Evolutionary conservation across 2,329 filamentous ascomycete species (phyloP).

Genomic region (Nannizziopsis arthrosporioides): DNA sequence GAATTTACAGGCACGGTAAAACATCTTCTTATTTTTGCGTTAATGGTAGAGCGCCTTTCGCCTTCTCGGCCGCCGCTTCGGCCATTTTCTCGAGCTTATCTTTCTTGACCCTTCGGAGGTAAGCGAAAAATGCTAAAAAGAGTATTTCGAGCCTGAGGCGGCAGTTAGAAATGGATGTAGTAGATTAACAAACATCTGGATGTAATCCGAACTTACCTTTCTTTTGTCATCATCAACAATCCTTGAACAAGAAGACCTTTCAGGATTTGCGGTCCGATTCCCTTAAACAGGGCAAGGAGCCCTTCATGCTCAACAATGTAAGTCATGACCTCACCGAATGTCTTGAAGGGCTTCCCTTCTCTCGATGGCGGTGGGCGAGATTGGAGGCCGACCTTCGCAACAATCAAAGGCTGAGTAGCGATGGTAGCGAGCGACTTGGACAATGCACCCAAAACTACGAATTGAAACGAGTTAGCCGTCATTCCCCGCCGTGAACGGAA

Average conservation of each 20-base stretch:
- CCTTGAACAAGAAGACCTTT: constrained; percentile 93
- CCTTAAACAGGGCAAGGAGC: constrained; percentile 77
- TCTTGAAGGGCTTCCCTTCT: constrained; percentile 83
- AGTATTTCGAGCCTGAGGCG: constrained; percentile 63
- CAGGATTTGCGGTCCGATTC: constrained; percentile 82
- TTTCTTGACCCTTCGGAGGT: constrained; percentile 58
- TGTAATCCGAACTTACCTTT: constrained; percentile 49
- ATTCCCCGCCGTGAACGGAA: no score
- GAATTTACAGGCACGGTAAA: neutral
- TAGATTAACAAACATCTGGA: neutral
- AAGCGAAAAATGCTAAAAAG: constrained; percentile 77
- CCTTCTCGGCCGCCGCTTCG: constrained; percentile 50
- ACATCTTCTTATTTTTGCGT: constrained; percentile 35
- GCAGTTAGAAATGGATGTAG: constrained; percentile 11
- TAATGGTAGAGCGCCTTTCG: constrained; percentile 42
- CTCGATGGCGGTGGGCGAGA: constrained; percentile 77
- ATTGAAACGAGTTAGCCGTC: constrained; percentile 8
- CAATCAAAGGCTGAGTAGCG: constrained; percentile 85
- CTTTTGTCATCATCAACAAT: constrained; percentile 98
- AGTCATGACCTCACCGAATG: constrained; percentile 84
- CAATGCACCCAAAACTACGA: constrained; percentile 73
- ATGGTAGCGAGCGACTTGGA: constrained; percentile 90
- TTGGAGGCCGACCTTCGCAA: constrained; percentile 93
- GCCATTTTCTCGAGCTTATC: constrained; percentile 59
- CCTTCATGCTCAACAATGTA: constrained; percentile 91